Evolutionary conservation across 164 flowering plant species (phyloP).

Genomic region (Vitis cinerea): DNA sequence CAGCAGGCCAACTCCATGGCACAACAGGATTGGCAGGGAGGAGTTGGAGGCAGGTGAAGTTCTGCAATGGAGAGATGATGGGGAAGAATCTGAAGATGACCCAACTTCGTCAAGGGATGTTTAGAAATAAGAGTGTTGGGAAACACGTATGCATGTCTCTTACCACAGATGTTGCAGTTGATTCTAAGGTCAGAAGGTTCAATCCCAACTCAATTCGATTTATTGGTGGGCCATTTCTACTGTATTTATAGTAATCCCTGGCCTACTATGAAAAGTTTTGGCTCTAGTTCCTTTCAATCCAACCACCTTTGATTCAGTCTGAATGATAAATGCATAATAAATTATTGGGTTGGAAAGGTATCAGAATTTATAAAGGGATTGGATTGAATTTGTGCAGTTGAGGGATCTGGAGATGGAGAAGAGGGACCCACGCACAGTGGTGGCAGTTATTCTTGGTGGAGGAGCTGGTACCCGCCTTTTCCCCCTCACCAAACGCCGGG

Average conservation of each 20-base stretch:
- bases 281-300: background rate
- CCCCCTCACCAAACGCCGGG: conserved; percentile 90
- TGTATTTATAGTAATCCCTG: no score
- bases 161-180: conserved; percentile 35
- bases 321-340: background rate
- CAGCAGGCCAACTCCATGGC: conserved; percentile 36
- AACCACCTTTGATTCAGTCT: background rate
- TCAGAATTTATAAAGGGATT: background rate
- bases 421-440: conserved; percentile 67
- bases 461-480: conserved; percentile 98
- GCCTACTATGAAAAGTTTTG: no score
- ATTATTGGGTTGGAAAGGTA: background rate
- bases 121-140: conserved; percentile 9
- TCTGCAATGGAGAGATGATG: conserved; percentile 71
- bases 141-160: conserved; percentile 50
- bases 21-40: conserved; percentile 28
- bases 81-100: conserved; percentile 51
- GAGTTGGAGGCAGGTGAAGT: conserved; percentile 33
- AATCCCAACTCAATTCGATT: no score
- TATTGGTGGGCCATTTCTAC: no score
- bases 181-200: conserved; percentile 47
- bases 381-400: conserved; percentile 36
- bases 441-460: conserved; percentile 86
- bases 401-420: conserved; percentile 61
- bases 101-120: background rate